phyloP scores from a whole-genome alignment of 2,329 filamentous ascomycete species.

The Trichoderma semiorbis region DNA sequence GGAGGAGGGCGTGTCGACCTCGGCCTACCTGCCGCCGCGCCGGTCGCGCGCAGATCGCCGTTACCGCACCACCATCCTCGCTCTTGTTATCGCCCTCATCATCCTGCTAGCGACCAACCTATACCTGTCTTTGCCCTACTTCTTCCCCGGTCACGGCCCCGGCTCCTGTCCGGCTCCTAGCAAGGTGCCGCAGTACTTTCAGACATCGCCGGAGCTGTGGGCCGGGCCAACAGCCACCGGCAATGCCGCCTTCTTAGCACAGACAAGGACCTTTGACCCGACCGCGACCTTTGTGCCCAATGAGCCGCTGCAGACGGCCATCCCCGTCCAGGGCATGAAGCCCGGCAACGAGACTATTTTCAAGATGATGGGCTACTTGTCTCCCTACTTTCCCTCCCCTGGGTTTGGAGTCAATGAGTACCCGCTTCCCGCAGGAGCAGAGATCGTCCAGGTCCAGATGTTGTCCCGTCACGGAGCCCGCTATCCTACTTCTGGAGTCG shows the following conservation, averaged over 20 bases:
- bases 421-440: constrained; percentile 60
- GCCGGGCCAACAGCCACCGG: constrained; percentile 69
- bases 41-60: constrained; percentile 25
- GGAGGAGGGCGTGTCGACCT: constrained; percentile 1
- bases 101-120: constrained; percentile 38
- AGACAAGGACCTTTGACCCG: constrained; percentile 66
- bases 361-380: constrained; percentile 62
- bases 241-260: constrained; percentile 64
- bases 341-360: constrained; percentile 63
- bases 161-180: constrained; percentile 32
- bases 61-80: constrained; percentile 31
- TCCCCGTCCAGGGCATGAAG: constrained; percentile 61
- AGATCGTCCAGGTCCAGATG: constrained; percentile 69
- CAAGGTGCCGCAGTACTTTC: constrained; percentile 60
- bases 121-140: constrained; percentile 34
- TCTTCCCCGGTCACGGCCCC: constrained; percentile 26
- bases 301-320: constrained; percentile 65
- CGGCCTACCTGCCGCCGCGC: constrained; percentile 19
- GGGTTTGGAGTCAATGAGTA: constrained; percentile 75
- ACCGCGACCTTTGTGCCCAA: constrained; percentile 64
- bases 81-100: constrained; percentile 34
- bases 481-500: constrained; percentile 63
- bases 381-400: constrained; percentile 66
- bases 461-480: constrained; percentile 69
- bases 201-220: constrained; percentile 58